Evolutionary conservation across 352 stramenopile species (phyloP), one percentile per base, ranked within the genome.

Genomic region (Pythium biforme): DNA sequence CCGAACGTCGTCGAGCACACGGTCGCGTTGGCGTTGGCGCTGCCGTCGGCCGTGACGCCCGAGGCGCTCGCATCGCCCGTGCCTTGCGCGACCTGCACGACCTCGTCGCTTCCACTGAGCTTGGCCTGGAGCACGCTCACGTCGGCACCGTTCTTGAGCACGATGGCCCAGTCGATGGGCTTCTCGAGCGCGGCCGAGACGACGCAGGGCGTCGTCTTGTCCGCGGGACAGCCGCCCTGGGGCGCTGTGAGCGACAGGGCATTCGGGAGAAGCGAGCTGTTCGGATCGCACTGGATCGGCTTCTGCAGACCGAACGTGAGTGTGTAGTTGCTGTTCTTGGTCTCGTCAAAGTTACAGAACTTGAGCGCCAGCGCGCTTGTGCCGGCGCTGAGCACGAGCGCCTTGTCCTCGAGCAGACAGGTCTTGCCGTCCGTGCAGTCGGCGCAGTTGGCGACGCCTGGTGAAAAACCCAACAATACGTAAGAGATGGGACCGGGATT

Each of bases 121-220:
- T 59, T 77, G n/a, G 79, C 83, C 19, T 79, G 74, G 6, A 93
- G 53, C 19, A 68, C 73, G 49, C 87, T 90, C 26, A 57, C 43
- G 2, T 59, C 72, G 17, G 50, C 68, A 37, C 64, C 60, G 22
- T 64, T 83, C 49, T 77, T 73, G 60, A 89, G 64, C 6, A 71
- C 77, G 50, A 90, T 62, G 20, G 82, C 84, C 85, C 85, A 94
- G 68, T 94, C 85, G 26, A 94, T 43, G 1, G 70, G 55, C 1
- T 41, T 23, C 51, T 85, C 60, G 41, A 94, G 75, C 40, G 56
- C 74, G 10, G 76, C 77, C 23, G 64, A 77, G n/a, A 92, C 72
- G 10, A 72, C 48, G 68, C 85, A 94, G 40, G 37, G 37, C 37
- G 37, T 17, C 11, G 9, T 43, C 37, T 69, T 62, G 19, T 79